Evolutionary conservation across 495 filamentous ascomycete species (phyloP), one percentile per base, ranked within the genome.

Genomic region (Daldinia vernicosa): DNA sequence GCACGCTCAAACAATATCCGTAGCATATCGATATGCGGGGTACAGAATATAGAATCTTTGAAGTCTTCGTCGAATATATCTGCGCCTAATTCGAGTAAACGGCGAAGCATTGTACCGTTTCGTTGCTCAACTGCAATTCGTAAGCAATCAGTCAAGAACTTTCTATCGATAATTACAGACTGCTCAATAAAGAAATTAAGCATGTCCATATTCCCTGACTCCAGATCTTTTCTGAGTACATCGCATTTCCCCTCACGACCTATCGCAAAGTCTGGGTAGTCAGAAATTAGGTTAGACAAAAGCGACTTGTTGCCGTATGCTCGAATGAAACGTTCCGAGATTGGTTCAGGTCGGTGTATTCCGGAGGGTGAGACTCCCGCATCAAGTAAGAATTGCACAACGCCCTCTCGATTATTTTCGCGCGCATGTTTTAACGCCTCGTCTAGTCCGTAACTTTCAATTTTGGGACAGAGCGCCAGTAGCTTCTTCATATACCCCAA

Each of bases 401-500:
- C 5, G 3, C 58, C 40, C 35, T 50, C 40, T 32, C 26, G 56
- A 0, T 51, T 14, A 27, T 52, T 4, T 27, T 52, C 8, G 7
- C 56, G 4, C 0, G 58, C 35, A 47, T 3, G 0, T 0, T 17
- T 5, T 8, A 62, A 28, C 6, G 24, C 0, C n/a, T n/a, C n/a
- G n/a, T n/a, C n/a, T n/a, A n/a, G n/a, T n/a, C n/a, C n/a, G n/a
- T n/a, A n/a, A n/a, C n/a, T 9, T 8, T 37, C 14, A 6, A 2
- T 45, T 6, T 35, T 2, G 6, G 14, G 60, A 32, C 27, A 19
- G 51, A 58, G 32, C 3, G 11, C 24, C 1, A 66, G 26, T 24
- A 71, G 28, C 14, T 28, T 62, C 15, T 39, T 61, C n/a, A 58
- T 4, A 37, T 66, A 66, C 1, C 57, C 32, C 14, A 66, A 7